Conservation (phyloP, 768 basidiomycete species). For the Omphalotus guepiniiformis region DNA sequence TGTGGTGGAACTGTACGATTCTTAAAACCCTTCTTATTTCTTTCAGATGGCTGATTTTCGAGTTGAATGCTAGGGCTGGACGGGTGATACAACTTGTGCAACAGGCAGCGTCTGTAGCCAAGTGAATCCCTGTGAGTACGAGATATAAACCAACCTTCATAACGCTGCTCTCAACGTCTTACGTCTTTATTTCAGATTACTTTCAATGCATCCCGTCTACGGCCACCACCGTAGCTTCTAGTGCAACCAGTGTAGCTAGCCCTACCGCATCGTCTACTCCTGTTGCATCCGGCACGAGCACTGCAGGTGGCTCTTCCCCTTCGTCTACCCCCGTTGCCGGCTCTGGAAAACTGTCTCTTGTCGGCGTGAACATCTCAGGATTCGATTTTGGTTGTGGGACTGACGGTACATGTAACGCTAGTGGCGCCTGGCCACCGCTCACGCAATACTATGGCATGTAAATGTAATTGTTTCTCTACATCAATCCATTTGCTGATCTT, state of each 20-base stretch:
- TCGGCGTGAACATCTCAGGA: slow-evolving; percentile 51
- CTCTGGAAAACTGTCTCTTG: slow-evolving; percentile 29
- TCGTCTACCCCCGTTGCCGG: slow-evolving; percentile 18
- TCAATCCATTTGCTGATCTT: slow-evolving; percentile 6
- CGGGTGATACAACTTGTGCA: slow-evolving; percentile 31
- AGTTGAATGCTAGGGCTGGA: slow-evolving; percentile 25
- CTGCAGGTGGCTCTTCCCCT: slow-evolving; percentile 4
- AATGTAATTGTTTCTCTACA: neutral
- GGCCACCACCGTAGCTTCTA: slow-evolving; percentile 13
- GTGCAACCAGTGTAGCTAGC: slow-evolving; percentile 3
- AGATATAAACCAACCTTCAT: no score
- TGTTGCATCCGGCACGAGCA: slow-evolving; percentile 11
- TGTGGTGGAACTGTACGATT: slow-evolving; percentile 14
- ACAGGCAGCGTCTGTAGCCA: slow-evolving; percentile 26
- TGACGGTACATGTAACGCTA: slow-evolving; percentile 38
- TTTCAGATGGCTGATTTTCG: no score
- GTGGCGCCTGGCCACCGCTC: slow-evolving; percentile 41
- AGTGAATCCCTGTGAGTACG: slow-evolving; percentile 27
- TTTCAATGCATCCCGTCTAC: slow-evolving; percentile 30
- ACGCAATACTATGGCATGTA: slow-evolving; percentile 37
- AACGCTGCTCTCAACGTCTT: neutral
- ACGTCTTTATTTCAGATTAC: slow-evolving; percentile 18
- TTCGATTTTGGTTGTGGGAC: slow-evolving; percentile 51
- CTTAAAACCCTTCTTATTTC: slow-evolving; percentile 6
- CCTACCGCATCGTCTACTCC: slow-evolving; percentile 10